phyloP scores from a whole-genome alignment of 352 stramenopile species.

The Pythium coloratum region DNA sequence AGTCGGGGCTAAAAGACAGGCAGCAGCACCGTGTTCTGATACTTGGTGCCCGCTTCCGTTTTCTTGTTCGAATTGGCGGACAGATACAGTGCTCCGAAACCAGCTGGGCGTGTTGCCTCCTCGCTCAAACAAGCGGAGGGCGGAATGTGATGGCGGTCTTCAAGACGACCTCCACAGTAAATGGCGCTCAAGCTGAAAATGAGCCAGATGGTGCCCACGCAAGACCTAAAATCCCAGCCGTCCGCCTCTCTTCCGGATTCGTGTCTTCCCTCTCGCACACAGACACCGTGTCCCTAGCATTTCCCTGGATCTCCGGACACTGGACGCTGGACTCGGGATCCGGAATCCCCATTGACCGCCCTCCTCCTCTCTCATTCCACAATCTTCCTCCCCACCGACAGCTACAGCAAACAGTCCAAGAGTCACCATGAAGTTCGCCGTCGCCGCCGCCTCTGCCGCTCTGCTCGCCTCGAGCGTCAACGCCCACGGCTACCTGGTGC shows the following conservation, averaged over 20 bases:
- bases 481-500: constrained; percentile 57
- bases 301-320: not conserved
- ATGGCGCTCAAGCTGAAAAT: not conserved
- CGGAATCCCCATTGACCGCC: not conserved
- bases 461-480: constrained; percentile 28
- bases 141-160: not conserved
- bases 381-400: constrained; percentile 9
- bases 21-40: not conserved
- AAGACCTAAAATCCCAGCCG: not conserved
- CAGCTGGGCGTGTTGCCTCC: constrained; percentile 1
- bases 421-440: constrained; percentile 19
- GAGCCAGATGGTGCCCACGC: constrained; percentile 1
- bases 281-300: not conserved
- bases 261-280: not conserved
- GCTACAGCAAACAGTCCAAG: not conserved
- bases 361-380: constrained; percentile 7
- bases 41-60: not conserved
- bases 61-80: not conserved
- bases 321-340: not conserved
- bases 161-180: not conserved
- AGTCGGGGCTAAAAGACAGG: not conserved
- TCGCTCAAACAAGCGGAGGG: not conserved
- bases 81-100: constrained; percentile 4
- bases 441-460: constrained; percentile 18
- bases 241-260: constrained; percentile 1